Conservation (phyloP, 2,329 filamentous ascomycete species). For the Fusarium stilboides region DNA sequence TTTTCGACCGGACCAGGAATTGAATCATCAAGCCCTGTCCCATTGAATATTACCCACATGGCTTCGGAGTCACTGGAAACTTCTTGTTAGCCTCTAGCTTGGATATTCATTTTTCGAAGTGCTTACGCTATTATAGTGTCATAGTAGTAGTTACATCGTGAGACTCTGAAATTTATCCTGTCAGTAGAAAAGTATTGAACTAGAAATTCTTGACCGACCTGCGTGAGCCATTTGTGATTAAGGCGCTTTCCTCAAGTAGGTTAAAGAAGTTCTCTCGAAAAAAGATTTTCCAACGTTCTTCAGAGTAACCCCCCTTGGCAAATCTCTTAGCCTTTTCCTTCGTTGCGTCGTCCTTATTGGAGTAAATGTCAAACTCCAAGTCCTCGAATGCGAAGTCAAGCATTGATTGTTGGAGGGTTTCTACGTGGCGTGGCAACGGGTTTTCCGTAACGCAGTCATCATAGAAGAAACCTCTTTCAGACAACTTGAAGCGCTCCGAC, state of each 20-base stretch:
- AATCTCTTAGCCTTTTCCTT: background rate
- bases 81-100: no score
- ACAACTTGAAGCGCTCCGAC: background rate
- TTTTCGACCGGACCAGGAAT: background rate
- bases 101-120: no score
- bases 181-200: background rate
- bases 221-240: background rate
- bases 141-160: background rate
- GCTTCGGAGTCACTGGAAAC: background rate
- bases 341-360: background rate
- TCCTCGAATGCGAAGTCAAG: background rate
- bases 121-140: background rate
- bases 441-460: background rate
- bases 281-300: background rate
- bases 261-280: background rate
- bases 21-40: background rate
- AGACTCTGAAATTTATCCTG: accelerated
- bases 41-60: background rate
- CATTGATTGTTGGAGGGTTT: background rate
- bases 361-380: background rate
- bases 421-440: background rate
- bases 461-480: background rate
- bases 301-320: background rate
- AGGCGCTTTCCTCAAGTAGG: accelerated
- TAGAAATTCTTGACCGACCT: background rate